phyloP scores from a whole-genome alignment of 768 basidiomycete genomes.

The Xerocomellus dryophilus region DNA sequence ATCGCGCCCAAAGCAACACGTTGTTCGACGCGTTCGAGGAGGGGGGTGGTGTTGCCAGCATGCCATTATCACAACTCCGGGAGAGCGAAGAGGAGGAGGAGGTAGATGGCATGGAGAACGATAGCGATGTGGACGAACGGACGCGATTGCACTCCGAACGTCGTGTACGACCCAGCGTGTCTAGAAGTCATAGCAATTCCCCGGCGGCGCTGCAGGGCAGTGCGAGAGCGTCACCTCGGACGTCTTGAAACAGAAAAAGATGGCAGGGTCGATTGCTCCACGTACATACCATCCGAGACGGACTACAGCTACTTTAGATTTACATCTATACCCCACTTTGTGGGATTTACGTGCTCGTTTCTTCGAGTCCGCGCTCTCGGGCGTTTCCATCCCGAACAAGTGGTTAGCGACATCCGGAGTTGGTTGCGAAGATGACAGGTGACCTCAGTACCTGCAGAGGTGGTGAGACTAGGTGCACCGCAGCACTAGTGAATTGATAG shows the following conservation, averaged over 20 bases:
- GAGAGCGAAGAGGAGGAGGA: slow-evolving; percentile 61
- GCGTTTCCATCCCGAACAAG: neutral
- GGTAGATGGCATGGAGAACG: slow-evolving; percentile 42
- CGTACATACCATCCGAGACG: slow-evolving; percentile 18
- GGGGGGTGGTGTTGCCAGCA: slow-evolving; percentile 16
- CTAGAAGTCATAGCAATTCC: slow-evolving; percentile 56
- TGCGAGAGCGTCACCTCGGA: slow-evolving; percentile 19
- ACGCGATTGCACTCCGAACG: slow-evolving; percentile 31
- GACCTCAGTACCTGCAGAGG: no score
- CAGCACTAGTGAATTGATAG: neutral
- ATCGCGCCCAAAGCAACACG: slow-evolving; percentile 60
- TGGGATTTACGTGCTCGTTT: slow-evolving; percentile 13
- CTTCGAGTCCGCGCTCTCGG: slow-evolving; percentile 12
- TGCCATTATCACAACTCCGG: slow-evolving; percentile 59
- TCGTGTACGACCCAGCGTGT: slow-evolving; percentile 32
- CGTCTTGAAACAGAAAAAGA: slow-evolving; percentile 12
- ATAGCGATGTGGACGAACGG: slow-evolving; percentile 47
- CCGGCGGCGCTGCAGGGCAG: slow-evolving; percentile 37
- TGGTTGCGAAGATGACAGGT: neutral
- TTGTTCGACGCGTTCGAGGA: slow-evolving; percentile 79
- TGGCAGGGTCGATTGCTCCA: neutral
- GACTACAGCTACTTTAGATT: slow-evolving; percentile 30
- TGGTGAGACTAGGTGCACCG: neutral
- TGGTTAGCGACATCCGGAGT: no score
- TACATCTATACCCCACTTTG: slow-evolving; percentile 21